These are phyloP conservation scores for Vanrija sp. DNA, from an alignment of 1,284 basidiomycete genomes.

Conservation along the genomic window DNA sequence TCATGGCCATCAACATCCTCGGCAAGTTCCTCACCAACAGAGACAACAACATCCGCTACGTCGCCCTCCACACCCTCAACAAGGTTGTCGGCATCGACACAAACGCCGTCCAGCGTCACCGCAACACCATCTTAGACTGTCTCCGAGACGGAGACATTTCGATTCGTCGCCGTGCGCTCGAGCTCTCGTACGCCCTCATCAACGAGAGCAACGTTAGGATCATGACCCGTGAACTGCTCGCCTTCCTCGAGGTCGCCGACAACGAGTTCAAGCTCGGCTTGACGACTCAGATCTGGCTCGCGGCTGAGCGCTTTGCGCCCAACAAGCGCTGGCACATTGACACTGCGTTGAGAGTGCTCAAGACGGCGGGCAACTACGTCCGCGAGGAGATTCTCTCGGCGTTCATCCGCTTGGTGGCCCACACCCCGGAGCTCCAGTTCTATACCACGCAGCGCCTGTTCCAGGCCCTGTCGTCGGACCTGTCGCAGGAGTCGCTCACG, in stretches of 20 bases:
- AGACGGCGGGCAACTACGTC: conserved; percentile 98
- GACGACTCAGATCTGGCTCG: conserved; percentile 95
- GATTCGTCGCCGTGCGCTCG: conserved; percentile 90
- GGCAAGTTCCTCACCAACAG: conserved; percentile 97
- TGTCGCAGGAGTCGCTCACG: conserved; percentile 94
- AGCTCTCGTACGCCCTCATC: conserved; percentile 95
- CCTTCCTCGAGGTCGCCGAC: conserved; percentile 96
- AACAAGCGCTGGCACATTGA: conserved; percentile 99
- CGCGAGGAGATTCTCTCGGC: conserved; percentile 92
- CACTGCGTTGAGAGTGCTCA: conserved; percentile 87
- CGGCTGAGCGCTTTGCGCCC: conserved; percentile 93
- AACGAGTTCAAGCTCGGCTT: conserved; percentile 98
- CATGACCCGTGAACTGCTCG: conserved; percentile 84
- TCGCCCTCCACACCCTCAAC: conserved; percentile 96
- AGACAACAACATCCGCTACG: conserved; percentile 99
- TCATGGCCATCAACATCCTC: conserved; percentile 99
- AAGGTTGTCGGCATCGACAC: conserved; percentile 98
- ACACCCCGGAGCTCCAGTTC: conserved; percentile 94
- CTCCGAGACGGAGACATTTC: conserved; percentile 98
- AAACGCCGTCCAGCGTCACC: conserved; percentile 95
- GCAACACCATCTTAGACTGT: conserved; percentile 97
- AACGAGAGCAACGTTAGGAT: conserved; percentile 93
- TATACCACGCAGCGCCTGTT: conserved; percentile 94
- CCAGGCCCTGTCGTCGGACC: conserved; percentile 78
- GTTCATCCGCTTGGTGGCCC: conserved; percentile 92